Conservation (phyloP, 495 filamentous ascomycete species). For the Daldinia decipiens region DNA sequence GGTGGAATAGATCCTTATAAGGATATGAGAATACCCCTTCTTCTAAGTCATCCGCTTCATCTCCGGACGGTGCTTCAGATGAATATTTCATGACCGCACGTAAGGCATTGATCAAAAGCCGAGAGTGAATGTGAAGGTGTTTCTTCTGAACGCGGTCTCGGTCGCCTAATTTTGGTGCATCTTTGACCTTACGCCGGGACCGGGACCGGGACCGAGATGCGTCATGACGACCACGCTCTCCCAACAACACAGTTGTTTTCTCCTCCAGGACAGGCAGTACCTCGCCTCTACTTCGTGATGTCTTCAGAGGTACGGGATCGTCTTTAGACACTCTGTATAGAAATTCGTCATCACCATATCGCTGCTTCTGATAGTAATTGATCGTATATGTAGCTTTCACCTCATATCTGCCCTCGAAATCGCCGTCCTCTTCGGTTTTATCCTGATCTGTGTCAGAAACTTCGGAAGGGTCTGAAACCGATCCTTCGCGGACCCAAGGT, state of each 20-base stretch:
- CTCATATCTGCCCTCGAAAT: conserved; percentile 7
- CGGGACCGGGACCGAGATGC: background rate
- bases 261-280: conserved; percentile 11
- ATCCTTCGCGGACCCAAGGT: background rate
- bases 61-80: conserved; percentile 15
- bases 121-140: conserved; percentile 14
- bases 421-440: background rate
- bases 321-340: conserved; percentile 6
- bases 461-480: background rate
- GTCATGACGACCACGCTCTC: background rate
- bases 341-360: conserved; percentile 6
- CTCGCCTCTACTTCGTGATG: background rate
- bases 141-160: conserved; percentile 11
- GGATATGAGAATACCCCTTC: conserved; percentile 8
- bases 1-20: conserved; percentile 17
- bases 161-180: conserved; percentile 4
- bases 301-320: conserved; percentile 3
- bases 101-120: conserved; percentile 16
- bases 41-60: conserved; percentile 1
- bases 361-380: conserved; percentile 9
- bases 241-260: conserved; percentile 10
- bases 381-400: conserved; percentile 13
- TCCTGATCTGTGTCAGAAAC: background rate
- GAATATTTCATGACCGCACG: conserved; percentile 11
- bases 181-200: background rate